Base-by-base conservation (phyloP, 2,329 filamentous ascomycete genomes). In the Penicillium sp. region DNA sequence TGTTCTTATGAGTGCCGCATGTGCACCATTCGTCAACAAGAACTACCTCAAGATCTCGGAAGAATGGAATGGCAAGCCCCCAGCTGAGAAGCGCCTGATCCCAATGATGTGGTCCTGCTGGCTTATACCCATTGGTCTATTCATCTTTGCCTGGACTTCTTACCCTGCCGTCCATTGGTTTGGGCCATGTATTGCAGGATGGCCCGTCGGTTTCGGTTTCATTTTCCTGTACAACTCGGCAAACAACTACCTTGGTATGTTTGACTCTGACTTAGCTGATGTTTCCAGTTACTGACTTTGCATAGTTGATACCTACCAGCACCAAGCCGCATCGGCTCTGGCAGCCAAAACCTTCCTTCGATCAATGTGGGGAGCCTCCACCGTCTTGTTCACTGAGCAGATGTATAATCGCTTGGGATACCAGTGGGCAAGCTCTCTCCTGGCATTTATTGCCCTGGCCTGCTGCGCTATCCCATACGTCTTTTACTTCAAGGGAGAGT, bases 401-500 rank as follows among this genome's bases (percentile, higher is more conserved):
- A 93, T 95, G 90, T 92, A 91, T 73, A 73, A 81, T 48, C 82
- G 86, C 2, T 79, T 93, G 14, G 86, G 86, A 9, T 82, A 91
- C 73, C 86, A 91, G 70, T 93, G 90, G 90, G 90, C 90, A 0
- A 86, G 85, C 49, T 82, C 83, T 0, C 79, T 95, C 10, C 76
- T 95, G 9, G 90, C 84, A 0, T 93, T 93, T 65, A 80, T 96
- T 63, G 85, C 83, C 16, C 77, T 96, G 6, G 88, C 84, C 0
- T 96, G 91, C 77, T 96, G 91, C 71, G 84, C 80, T 0, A 96
- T 96, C 63, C 91, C 91, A 0, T 96, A 88, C 71, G 73, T 90
- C 26, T 96, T 96, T 76, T 96, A 89, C 80, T 85, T 80, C 68
- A 91, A 85, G 65, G 91, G 91, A 3, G 90, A 86, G 16, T 72